Conservation (phyloP, 2,329 filamentous ascomycete genomes). For the Trichoderma gracile region DNA sequence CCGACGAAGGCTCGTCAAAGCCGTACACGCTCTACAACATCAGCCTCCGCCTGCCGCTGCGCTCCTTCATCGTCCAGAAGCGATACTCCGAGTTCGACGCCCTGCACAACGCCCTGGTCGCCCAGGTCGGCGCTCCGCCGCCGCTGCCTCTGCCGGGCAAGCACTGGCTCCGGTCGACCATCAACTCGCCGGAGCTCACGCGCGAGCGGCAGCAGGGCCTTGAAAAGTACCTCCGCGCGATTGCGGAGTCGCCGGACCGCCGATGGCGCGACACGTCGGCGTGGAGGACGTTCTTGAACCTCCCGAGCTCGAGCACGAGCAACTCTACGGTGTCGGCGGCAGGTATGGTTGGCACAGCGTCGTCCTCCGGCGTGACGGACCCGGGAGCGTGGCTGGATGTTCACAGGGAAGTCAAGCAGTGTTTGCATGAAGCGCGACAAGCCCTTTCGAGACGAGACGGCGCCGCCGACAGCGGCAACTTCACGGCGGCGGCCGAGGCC, state of each 20-base stretch:
- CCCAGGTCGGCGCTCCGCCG: slow-evolving; percentile 62
- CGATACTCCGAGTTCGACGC: slow-evolving; percentile 77
- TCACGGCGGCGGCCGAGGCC: slow-evolving; percentile 57
- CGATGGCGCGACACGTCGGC: slow-evolving; percentile 72
- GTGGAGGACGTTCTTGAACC: slow-evolving; percentile 73
- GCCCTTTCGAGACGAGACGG: slow-evolving; percentile 67
- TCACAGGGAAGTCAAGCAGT: slow-evolving; percentile 70
- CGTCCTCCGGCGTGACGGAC: slow-evolving; percentile 49
- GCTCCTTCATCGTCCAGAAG: slow-evolving; percentile 74
- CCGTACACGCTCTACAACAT: slow-evolving; percentile 78
- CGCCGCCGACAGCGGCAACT: slow-evolving; percentile 43
- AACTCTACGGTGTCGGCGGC: slow-evolving; percentile 52
- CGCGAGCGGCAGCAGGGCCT: slow-evolving; percentile 68
- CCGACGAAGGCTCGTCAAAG: slow-evolving; percentile 55
- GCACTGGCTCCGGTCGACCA: slow-evolving; percentile 74
- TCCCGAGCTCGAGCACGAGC: slow-evolving; percentile 56
- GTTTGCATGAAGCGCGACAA: slow-evolving; percentile 64
- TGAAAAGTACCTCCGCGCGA: slow-evolving; percentile 69
- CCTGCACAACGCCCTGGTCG: slow-evolving; percentile 64
- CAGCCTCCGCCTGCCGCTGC: slow-evolving; percentile 72
- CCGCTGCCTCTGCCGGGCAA: slow-evolving; percentile 70
- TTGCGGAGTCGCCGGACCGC: slow-evolving; percentile 71
- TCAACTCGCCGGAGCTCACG: slow-evolving; percentile 67
- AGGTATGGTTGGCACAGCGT: slow-evolving; percentile 45
- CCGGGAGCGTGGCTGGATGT: slow-evolving; percentile 75